Conservation (phyloP, 2,329 filamentous ascomycete genomes). For the Stagonosporopsis cucurbitacearum region DNA sequence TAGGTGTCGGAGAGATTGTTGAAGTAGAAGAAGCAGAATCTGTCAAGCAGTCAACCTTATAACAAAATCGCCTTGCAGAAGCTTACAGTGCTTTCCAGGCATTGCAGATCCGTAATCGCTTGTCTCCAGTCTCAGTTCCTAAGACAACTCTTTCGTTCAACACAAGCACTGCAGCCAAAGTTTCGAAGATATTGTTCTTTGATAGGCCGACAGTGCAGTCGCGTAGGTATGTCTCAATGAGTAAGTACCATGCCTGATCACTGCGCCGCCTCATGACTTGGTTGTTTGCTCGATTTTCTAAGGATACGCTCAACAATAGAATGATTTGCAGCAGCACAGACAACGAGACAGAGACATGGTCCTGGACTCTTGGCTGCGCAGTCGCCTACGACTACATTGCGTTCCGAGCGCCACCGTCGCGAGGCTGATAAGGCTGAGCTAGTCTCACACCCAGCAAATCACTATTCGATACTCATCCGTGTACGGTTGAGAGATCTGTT, state of each 20-base stretch:
- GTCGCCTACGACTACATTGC: background rate
- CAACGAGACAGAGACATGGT: background rate
- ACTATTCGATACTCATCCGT: background rate
- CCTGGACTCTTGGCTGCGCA: background rate
- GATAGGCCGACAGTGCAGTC: background rate
- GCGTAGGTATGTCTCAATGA: background rate
- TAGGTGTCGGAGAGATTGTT: background rate
- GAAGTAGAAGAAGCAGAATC: background rate
- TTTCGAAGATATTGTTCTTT: background rate
- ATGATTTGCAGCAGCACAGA: background rate
- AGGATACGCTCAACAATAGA: background rate
- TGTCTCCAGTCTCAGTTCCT: background rate
- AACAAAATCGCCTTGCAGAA: background rate
- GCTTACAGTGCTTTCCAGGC: background rate
- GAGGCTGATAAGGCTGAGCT: background rate
- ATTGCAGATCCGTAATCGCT: background rate
- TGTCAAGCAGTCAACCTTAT: background rate
- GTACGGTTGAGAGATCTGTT: no score
- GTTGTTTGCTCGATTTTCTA: background rate
- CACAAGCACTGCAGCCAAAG: background rate
- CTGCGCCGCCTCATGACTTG: background rate
- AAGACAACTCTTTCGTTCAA: background rate
- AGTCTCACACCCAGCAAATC: background rate
- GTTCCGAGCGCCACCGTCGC: background rate
- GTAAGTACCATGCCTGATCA: background rate